Evolutionary conservation across 2,329 filamentous ascomycete species (phyloP), one percentile per base, ranked within the genome.

Genomic region (Metarhizium album): DNA sequence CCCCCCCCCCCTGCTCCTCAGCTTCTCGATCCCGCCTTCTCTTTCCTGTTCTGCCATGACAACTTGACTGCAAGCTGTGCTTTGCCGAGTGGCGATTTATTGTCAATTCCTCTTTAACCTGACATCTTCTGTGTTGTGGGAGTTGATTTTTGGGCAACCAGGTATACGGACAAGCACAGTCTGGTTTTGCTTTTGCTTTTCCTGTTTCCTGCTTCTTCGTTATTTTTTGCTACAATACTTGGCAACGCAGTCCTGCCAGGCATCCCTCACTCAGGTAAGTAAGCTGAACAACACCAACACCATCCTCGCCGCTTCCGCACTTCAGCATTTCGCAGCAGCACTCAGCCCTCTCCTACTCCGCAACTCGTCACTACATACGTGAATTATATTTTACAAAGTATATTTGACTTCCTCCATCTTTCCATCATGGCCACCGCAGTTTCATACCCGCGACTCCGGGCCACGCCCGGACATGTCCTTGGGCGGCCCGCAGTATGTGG

Each of bases 1-100:
- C 45, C 14, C 14, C 9, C 3, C 45, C 23, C 5, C 45, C 49
- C 42, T 48, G 42, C 42, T 51, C 20, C 40, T 43, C 37, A 53
- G 31, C 24, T 51, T n/a, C 48, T 48, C 42, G 40, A 48, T 46
- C 23, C 45, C 43, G 20, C 18, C 40, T 35, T 51, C 33, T 42
- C 40, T 51, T 31, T 35, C 23, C 51, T 43, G 38, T 45, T 24
- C 20, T 38, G 20, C 16, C 29, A 40, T 45, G 22, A 29, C 24
- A 18, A 52, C 7, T 35, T 46, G 24, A 46, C 24, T 14, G 11
- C 38, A 50, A 46, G 45, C 38, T 40, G 47, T 45, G 51, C 42
- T 45, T 38, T 37, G 33, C 40, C 20, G 40, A 38, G 38, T 38
- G 23, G 45, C 45, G 13, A 37, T 47, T 51, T 23, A 38, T 24